A percentile compares a stretch with the other conserved stretches of the same genome.
These are phyloP conservation scores for Fusarium circinatum DNA, from an alignment of 2,329 filamentous ascomycete species.

Conservation along the genomic window DNA sequence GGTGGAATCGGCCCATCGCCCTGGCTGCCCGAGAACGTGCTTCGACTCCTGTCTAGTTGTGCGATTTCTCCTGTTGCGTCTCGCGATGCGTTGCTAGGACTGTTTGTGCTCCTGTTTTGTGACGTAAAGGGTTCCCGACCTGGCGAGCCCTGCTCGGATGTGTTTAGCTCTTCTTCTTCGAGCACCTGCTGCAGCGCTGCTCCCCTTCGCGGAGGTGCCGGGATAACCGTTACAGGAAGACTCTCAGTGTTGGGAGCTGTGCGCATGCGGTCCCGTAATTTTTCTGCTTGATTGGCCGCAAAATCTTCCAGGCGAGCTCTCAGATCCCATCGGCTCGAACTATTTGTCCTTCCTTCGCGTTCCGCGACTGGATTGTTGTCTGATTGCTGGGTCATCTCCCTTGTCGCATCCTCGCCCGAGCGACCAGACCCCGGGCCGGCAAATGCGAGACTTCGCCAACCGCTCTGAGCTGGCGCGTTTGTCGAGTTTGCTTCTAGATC, in stretches of 20 bases:
- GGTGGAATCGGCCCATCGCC: conserved; percentile 45
- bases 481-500: conserved; percentile 46
- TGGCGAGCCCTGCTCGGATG: conserved; percentile 25
- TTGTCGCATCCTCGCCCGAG: conserved; percentile 21
- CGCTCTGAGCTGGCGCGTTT: conserved; percentile 36
- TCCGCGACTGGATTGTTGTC: conserved; percentile 6
- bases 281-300: conserved; percentile 69
- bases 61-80: conserved; percentile 35
- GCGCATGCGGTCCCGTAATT: conserved; percentile 65
- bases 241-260: conserved; percentile 64
- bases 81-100: conserved; percentile 41
- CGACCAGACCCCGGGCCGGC: conserved; percentile 22
- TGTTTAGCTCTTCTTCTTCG: conserved; percentile 60
- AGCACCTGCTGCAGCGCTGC: conserved; percentile 66
- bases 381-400: conserved; percentile 8
- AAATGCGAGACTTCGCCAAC: conserved; percentile 43
- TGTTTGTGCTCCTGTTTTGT: conserved; percentile 30
- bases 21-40: conserved; percentile 37
- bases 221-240: conserved; percentile 69
- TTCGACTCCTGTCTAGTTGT: conserved; percentile 37
- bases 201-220: conserved; percentile 68
- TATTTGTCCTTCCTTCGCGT: conserved; percentile 22
- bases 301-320: conserved; percentile 69
- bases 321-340: conserved; percentile 63
- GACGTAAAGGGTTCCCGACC: conserved; percentile 20